Percentiles rank a stretch among this genome's conserved stretches.
These are phyloP conservation scores for Bromus sterilis DNA, from an alignment of 176 grass and related monocot genomes.

Conservation along the genomic window DNA sequence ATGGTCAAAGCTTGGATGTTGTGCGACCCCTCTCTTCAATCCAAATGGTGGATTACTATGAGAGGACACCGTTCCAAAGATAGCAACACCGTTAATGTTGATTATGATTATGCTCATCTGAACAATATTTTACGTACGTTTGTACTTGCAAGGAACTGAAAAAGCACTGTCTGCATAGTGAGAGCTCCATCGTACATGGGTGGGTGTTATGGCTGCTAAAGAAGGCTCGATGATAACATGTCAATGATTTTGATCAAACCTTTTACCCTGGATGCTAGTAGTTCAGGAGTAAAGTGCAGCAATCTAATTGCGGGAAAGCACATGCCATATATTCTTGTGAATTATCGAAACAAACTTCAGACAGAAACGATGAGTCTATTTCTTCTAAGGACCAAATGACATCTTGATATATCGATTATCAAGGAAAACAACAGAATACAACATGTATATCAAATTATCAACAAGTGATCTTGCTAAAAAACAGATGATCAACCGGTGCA, in stretches of 20 bases:
- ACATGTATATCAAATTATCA: no score
- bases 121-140: background rate
- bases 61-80: conserved; percentile 24
- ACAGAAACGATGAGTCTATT: no score
- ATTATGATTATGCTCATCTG: conserved; percentile 36
- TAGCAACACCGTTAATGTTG: conserved; percentile 8
- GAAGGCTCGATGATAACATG: background rate
- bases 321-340: background rate
- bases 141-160: background rate
- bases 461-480: no score
- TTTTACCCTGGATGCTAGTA: background rate
- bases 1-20: no score
- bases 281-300: background rate
- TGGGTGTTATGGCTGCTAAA: background rate
- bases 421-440: no score
- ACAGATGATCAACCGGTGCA: no score
- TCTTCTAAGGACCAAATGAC: no score
- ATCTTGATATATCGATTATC: background rate
- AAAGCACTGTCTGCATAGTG: background rate
- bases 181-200: background rate
- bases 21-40: no score
- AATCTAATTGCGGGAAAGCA: background rate
- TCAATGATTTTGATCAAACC: background rate
- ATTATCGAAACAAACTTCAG: background rate
- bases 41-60: no score